Conservation (phyloP, 805 yeast genomes). For the Torulaspora microellipsoides region DNA sequence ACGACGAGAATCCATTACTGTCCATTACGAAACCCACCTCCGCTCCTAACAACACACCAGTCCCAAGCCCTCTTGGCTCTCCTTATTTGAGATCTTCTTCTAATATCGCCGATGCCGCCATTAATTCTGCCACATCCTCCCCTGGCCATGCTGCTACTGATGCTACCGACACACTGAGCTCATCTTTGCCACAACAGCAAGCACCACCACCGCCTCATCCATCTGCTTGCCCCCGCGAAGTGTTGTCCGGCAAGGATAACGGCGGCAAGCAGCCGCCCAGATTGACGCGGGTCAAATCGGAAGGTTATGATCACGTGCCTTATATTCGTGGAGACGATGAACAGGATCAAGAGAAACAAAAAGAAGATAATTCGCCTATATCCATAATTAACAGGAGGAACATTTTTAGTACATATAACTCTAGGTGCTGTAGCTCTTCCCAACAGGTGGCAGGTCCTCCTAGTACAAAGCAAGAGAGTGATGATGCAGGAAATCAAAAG, state of each 20-base stretch:
- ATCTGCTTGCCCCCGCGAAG: slow-evolving; percentile 7
- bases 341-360: slow-evolving; percentile 1
- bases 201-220: background rate
- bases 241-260: slow-evolving; percentile 9
- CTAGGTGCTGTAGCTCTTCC: slow-evolving; percentile 14
- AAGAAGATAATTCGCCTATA: slow-evolving; percentile 15
- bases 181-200: background rate
- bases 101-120: slow-evolving; percentile 23
- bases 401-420: slow-evolving; percentile 18
- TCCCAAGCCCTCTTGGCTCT: slow-evolving; percentile 18
- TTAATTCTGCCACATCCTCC: slow-evolving; percentile 27
- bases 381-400: slow-evolving; percentile 18
- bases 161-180: background rate
- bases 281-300: background rate
- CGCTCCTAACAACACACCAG: slow-evolving; percentile 32
- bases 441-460: slow-evolving; percentile 13
- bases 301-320: slow-evolving; percentile 1
- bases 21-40: slow-evolving; percentile 20
- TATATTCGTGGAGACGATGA: background rate
- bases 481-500: background rate
- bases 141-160: slow-evolving; percentile 5
- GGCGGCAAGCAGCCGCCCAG: slow-evolving; percentile 19
- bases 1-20: slow-evolving; percentile 18
- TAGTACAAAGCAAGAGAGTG: slow-evolving; percentile 1
- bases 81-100: slow-evolving; percentile 2